These are phyloP conservation scores for Scenedesmus sp. DNA, from an alignment of 163 green algal species.

Conservation along the genomic window DNA sequence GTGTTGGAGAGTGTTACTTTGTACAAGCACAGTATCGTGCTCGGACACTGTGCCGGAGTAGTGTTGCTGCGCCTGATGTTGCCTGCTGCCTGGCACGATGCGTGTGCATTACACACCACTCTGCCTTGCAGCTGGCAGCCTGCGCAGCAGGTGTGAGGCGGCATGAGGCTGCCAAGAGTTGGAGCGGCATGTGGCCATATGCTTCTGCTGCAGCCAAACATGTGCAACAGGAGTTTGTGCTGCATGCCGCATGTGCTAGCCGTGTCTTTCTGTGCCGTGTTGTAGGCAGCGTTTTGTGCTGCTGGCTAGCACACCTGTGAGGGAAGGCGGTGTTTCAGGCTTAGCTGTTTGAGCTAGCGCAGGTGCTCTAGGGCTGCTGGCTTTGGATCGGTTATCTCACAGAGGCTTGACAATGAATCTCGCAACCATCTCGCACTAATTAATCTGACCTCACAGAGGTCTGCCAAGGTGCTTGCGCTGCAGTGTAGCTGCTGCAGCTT, in stretches of 20 bases:
- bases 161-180: background rate
- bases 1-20: background rate
- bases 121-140: background rate
- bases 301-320: background rate
- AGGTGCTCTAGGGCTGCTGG: background rate
- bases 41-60: background rate
- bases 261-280: background rate
- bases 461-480: background rate
- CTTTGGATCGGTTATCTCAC: background rate
- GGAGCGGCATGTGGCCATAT: background rate
- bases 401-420: background rate
- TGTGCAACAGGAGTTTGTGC: background rate
- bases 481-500: background rate
- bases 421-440: background rate
- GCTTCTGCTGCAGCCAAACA: background rate
- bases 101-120: background rate
- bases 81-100: background rate
- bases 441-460: background rate
- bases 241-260: background rate
- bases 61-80: background rate
- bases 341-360: background rate
- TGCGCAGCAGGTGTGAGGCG: background rate
- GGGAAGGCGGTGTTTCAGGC: background rate
- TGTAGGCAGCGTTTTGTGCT: background rate
- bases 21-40: background rate